Evolutionary conservation across 1,284 basidiomycete genomes (phyloP).

Genomic region (Ceratobasidium sp.): DNA sequence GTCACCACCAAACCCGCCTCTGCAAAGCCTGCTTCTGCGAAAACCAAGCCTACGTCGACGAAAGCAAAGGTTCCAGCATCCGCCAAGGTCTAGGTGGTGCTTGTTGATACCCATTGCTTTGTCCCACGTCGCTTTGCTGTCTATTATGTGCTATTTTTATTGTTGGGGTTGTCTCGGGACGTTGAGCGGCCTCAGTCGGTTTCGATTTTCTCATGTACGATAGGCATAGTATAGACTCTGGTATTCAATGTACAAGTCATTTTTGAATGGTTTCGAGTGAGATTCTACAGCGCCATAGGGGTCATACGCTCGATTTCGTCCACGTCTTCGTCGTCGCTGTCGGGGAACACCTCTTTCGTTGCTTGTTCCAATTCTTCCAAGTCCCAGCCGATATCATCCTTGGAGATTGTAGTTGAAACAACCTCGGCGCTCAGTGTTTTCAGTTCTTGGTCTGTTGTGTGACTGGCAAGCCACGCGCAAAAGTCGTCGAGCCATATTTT

Average conservation of each 20-base stretch:
- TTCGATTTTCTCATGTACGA: conserved; percentile 18
- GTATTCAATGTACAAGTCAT: conserved; percentile 33
- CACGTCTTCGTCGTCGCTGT: conserved; percentile 69
- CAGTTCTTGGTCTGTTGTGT: conserved; percentile 69
- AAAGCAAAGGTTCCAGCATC: conserved; percentile 46
- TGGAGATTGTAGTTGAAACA: conserved; percentile 62
- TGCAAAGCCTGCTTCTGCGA: conserved; percentile 46
- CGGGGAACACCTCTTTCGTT: conserved; percentile 61
- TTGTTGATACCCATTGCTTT: conserved; percentile 7
- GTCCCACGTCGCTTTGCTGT: conserved; percentile 37
- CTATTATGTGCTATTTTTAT: conserved; percentile 44
- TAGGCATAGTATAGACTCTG: conserved; percentile 42
- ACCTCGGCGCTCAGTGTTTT: conserved; percentile 63
- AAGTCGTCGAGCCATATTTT: conserved; percentile 87
- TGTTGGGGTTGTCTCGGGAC: conserved; percentile 17
- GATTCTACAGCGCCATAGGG: neutral
- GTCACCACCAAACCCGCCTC: conserved; percentile 52
- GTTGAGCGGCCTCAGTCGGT: conserved; percentile 4
- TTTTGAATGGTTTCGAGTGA: neutral
- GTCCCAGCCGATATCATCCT: conserved; percentile 74
- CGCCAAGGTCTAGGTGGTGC: conserved; percentile 32
- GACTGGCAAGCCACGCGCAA: conserved; percentile 70
- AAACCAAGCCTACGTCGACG: conserved; percentile 49
- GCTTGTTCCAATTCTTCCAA: conserved; percentile 74
- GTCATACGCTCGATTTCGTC: conserved; percentile 29